Base-by-base conservation (phyloP, 306 rosid genomes). In the Trifolium dubium region DNA sequence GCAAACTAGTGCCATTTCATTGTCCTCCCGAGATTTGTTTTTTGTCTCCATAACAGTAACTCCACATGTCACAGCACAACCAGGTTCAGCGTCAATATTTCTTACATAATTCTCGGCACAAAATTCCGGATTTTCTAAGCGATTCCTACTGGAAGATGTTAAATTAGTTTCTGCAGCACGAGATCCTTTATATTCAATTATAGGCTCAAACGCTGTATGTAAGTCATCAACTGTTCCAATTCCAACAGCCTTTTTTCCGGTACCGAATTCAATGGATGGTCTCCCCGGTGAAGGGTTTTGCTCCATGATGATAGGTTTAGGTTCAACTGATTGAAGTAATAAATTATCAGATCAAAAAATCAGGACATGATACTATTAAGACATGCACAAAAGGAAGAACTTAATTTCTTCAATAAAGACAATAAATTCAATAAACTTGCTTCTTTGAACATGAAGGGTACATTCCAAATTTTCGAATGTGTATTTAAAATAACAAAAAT, bases 51-150 rank as follows among this genome's bases (percentile, higher is more conserved):
- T 32, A 69, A 60, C 73, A 47, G 75, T 64, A 69, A 37, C 74
- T 76, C 79, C 75, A 30, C 77, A 68, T 2, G 49, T 58, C 46
- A 72, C 84, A 72, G 77, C 85, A 63, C 67, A 58, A 61, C 77
- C 61, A 69, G 79, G 73, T 61, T 69, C 82, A 32, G 32, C 28
- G 32, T 71, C 72, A 62, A 76, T 58, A 55, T 54, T 77, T 66
- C 8, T 85, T 34, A 84, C 13, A 77, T 91, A 93, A 80, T 89
- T 91, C 83, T 91, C 94, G 14, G 92, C 88, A 66, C 91, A 79
- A 69, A 78, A 80, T 82, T 89, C 97, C 69, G 29, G 30, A 54
- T 86, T 86, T 69, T 79, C 84, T 4, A 80, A 63, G 68, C 56
- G 72, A 62, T 54, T 76, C 70, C 60, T 56, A 58, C 79, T 83